Evolutionary conservation across 2,329 filamentous ascomycete genomes (phyloP), one percentile per base, ranked within the genome.

Genomic region (Trichoderma guizhouense): DNA sequence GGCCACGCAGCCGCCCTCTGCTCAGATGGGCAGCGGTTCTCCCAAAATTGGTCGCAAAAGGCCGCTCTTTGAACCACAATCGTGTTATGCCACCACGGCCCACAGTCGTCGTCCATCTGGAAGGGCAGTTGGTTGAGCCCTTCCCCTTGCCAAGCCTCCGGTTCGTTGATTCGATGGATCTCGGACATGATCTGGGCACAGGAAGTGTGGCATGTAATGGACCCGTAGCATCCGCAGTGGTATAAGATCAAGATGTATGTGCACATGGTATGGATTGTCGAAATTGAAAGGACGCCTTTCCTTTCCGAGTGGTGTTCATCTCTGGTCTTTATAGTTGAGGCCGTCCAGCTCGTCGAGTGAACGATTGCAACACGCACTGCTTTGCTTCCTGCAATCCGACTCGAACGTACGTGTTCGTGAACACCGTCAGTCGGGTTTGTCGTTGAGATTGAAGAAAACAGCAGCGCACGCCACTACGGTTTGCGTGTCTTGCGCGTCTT

Each of bases 111-210:
- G 2, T 77, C 74, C 4, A 78, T 43, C 2, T 71, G 58, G 47
- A 80, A 80, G 0, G 77, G 78, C 12, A 79, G 60, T 61, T 74
- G 69, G 32, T 72, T 69, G 21, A 77, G 63, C 5, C 55, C 62
- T 11, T 75, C 73, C 18, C 61, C 28, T 12, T 72, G 58, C 79
- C 78, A 80, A 3, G 78, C 74, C 36, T 76, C 75, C 4, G 71
- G 67, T 4, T 75, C 53, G 63, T 80, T 76, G 71, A 80, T 80
- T 14, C 78, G 75, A 47, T 79, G 47, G 5, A 79, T 53, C 71
- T 80, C 72, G 57, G 76, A 55, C 8, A 76, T 61, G 51, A 79
- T 74, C 8, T 51, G 73, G 24, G 57, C 18, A 58, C 79, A 80
- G 21, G 74, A 73, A 14, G 73, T 71, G 34, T 76, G 75, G 65